These are phyloP conservation scores for Flaveria bidentis DNA, from an alignment of 129 eudicot species.

Conservation along the genomic window DNA sequence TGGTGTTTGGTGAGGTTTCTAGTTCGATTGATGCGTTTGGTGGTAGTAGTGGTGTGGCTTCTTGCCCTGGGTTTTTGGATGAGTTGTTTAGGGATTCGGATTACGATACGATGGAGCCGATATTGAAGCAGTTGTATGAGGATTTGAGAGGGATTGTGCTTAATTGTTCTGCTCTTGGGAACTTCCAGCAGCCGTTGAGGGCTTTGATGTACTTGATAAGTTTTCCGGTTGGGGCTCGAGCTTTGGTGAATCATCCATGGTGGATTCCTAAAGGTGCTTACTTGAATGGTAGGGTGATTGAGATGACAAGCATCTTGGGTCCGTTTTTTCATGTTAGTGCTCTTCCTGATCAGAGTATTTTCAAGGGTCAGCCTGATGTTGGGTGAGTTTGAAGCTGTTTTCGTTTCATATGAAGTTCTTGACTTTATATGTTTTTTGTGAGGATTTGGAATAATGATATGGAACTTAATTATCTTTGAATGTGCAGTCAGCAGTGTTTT, in stretches of 20 bases:
- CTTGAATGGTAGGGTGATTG: slow-evolving; percentile 82
- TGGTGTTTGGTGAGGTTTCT: slow-evolving; percentile 70
- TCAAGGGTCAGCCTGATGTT: slow-evolving; percentile 91
- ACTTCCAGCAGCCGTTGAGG: slow-evolving; percentile 95
- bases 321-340: slow-evolving; percentile 98
- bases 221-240: slow-evolving; percentile 71
- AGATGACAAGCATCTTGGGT: slow-evolving; percentile 93
- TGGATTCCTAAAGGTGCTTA: slow-evolving; percentile 83
- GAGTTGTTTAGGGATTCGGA: slow-evolving; percentile 79
- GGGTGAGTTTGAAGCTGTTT: slow-evolving; percentile 57
- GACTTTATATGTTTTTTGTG: neutral
- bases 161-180: slow-evolving; percentile 89
- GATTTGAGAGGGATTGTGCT: slow-evolving; percentile 83
- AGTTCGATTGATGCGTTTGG: slow-evolving; percentile 64
- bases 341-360: slow-evolving; percentile 75
- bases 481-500: slow-evolving; percentile 86
- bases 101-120: slow-evolving; percentile 74
- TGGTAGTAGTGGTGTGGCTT: slow-evolving; percentile 44
- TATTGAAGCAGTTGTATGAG: slow-evolving; percentile 85
- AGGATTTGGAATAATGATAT: slow-evolving; percentile 8
- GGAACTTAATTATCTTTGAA: slow-evolving; percentile 21
- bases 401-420: too few relatives aligned
- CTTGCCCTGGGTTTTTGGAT: slow-evolving; percentile 81
- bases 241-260: slow-evolving; percentile 86
- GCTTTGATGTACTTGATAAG: slow-evolving; percentile 69